These are phyloP conservation scores for Aspergillus hancockii DNA, from an alignment of 495 filamentous ascomycete genomes.

Conservation along the genomic window DNA sequence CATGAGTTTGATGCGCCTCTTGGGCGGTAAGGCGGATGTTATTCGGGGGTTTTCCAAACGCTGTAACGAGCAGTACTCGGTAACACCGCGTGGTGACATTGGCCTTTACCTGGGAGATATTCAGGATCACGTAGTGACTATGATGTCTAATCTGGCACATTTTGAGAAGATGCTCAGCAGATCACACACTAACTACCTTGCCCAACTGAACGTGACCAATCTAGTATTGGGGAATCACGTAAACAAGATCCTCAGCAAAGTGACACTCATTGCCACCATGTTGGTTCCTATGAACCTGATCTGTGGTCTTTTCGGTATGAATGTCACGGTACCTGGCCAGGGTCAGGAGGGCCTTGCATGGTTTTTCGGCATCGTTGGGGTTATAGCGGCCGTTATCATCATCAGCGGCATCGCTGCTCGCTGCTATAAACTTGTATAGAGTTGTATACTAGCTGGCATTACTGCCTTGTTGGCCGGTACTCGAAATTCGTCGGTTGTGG, in stretches of 20 bases:
- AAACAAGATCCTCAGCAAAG: conserved; percentile 85
- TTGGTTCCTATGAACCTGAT: conserved; percentile 96
- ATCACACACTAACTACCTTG: conserved; percentile 94
- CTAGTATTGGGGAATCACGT: conserved; percentile 77
- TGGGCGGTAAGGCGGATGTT: conserved; percentile 96
- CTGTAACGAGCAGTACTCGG: conserved; percentile 93
- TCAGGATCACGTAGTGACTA: conserved; percentile 98
- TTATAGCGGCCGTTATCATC: conserved; percentile 60
- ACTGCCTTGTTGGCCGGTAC: not conserved
- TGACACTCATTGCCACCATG: conserved; percentile 93
- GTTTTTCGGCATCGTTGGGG: conserved; percentile 80
- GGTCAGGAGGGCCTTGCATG: conserved; percentile 57
- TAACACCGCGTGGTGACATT: conserved; percentile 93
- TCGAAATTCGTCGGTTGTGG: not conserved
- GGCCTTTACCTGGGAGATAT: conserved; percentile 95
- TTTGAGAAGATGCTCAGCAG: conserved; percentile 97
- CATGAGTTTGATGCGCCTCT: conserved; percentile 86
- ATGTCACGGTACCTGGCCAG: conserved; percentile 78
- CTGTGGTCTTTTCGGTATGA: conserved; percentile 97
- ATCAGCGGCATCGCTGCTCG: conserved; percentile 51
- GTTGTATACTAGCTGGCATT: conserved; percentile 1
- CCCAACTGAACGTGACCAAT: conserved; percentile 89
- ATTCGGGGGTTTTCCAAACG: conserved; percentile 96
- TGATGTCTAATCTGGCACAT: conserved; percentile 93
- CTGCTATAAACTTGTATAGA: conserved; percentile 43